Conservation (phyloP, 1,284 basidiomycete genomes). For the Austroboletus novae-zelandiae region DNA sequence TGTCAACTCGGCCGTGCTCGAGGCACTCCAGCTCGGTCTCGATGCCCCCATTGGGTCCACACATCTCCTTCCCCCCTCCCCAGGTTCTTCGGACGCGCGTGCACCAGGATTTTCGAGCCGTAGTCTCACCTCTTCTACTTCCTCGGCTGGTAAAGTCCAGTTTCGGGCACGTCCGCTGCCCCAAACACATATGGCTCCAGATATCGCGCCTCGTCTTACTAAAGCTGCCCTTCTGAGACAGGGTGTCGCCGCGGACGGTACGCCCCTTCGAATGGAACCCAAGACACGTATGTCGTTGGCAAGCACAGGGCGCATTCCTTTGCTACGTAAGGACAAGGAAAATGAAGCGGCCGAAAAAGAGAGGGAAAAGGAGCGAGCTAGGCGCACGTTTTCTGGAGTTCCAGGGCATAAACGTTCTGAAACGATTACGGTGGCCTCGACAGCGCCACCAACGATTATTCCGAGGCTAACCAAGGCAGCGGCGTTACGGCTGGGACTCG, state of each 20-base stretch:
- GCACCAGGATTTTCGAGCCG: conserved; percentile 17
- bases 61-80: conserved; percentile 42
- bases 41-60: conserved; percentile 43
- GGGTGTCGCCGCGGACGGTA: conserved; percentile 41
- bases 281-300: conserved; percentile 33
- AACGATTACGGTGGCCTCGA: conserved; percentile 68
- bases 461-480: conserved; percentile 76
- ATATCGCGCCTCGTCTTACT: conserved; percentile 75
- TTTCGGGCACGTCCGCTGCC: conserved; percentile 78
- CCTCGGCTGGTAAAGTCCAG: conserved; percentile 42
- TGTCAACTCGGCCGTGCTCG: conserved; percentile 44
- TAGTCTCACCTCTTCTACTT: conserved; percentile 17
- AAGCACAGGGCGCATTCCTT: conserved; percentile 31
- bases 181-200: conserved; percentile 53
- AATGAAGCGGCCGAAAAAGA: conserved; percentile 38
- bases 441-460: conserved; percentile 65
- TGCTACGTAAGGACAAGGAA: conserved; percentile 25
- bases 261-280: conserved; percentile 20
- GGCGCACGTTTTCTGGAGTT: conserved; percentile 67
- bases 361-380: conserved; percentile 55
- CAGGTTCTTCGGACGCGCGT: conserved; percentile 34
- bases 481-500: conserved; percentile 58
- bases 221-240: conserved; percentile 75
- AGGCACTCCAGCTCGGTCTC: conserved; percentile 40
- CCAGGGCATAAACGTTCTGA: conserved; percentile 73